Percentiles rank a stretch among this genome's conserved stretches.
phyloP scores from a whole-genome alignment of 1,284 basidiomycete genomes.

The Rhodofomes roseus region DNA sequence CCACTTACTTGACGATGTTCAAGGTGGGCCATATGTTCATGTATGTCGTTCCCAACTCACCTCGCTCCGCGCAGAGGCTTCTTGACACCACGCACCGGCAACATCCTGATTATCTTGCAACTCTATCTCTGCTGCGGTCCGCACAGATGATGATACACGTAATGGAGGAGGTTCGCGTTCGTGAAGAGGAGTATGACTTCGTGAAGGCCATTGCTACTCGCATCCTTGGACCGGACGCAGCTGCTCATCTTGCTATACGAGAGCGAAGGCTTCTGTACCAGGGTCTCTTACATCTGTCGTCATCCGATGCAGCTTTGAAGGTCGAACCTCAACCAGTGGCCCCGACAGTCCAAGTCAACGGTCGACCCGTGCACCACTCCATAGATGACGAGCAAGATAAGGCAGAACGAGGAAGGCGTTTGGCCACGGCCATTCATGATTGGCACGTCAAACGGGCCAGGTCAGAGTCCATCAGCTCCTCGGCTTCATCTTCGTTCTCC shows the following conservation, averaged over 20 bases:
- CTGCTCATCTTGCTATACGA: conserved; percentile 54
- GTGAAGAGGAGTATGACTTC: conserved; percentile 80
- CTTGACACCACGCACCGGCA: conserved; percentile 62
- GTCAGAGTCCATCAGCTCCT: conserved; percentile 45
- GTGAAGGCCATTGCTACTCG: conserved; percentile 58
- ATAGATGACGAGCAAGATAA: neutral
- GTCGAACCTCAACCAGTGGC: neutral
- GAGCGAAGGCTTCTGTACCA: conserved; percentile 72
- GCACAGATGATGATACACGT: conserved; percentile 69
- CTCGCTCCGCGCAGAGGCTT: conserved; percentile 43
- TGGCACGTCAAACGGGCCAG: conserved; percentile 39
- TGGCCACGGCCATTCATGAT: conserved; percentile 39
- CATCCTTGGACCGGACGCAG: conserved; percentile 56
- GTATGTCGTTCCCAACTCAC: neutral
- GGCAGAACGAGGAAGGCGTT: conserved; percentile 24
- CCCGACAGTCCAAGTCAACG: conserved; percentile 2
- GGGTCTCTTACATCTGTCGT: conserved; percentile 36
- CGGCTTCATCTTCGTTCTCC: conserved; percentile 34
- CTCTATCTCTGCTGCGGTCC: conserved; percentile 62
- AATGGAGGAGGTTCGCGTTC: conserved; percentile 77
- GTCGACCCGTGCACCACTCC: neutral
- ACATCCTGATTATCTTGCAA: conserved; percentile 67
- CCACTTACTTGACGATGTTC: conserved; percentile 71
- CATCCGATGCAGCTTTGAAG: neutral
- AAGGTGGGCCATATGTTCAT: conserved; percentile 47